Base-by-base conservation (phyloP, 1,284 basidiomycete species). In the Austroboletus niveus region DNA sequence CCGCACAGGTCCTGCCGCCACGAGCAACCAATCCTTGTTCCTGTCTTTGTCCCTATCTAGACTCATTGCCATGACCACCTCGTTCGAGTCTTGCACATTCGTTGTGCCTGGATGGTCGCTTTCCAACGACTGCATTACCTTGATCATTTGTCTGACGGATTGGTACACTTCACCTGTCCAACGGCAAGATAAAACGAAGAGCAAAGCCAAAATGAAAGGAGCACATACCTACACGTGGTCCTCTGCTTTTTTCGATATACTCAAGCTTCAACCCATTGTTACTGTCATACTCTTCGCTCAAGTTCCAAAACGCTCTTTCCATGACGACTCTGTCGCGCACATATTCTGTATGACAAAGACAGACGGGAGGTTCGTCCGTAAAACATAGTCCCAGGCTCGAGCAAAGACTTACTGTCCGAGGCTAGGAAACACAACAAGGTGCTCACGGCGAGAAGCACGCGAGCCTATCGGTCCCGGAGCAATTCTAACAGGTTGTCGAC, bases 81-180 rank as follows among this genome's bases (percentile, higher is more conserved):
- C 20, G 8, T 22, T 36, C 20, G 20, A 32, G 12, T 44, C 40
- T 27, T 45, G 24, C 8, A 6, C 0, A n/a, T 1, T 14, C 8
- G 1, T 0, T n/a, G 2, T 15, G 4, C 2, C 32, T 5, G 0
- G n/a, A 1, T 52, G 46, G 15, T 48, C 45, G 7, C 12, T 32
- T 8, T 63, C 55, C 0, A 22, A 42, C 15, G 32, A 42, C 15
- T 66, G 60, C 53, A 65, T 57, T 17, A 45, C 3, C 45, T 52
- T 57, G 35, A 65, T 65, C 62, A 67, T 48, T 11, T 22, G 45
- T 24, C 62, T 52, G n/a, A 65, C 54, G 1, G 62, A 57, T 24
- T 55, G 40, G 29, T 65, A 66, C 10, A 65, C 63, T 46, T 65
- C 64, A 1, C 53, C 63, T 65, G 45, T 8, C 17, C 11, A 42